Percentiles rank a stretch among this genome's conserved stretches.
Evolutionary conservation across 768 basidiomycete genomes (phyloP).

Genomic region (Crepidotus variabilis): DNA sequence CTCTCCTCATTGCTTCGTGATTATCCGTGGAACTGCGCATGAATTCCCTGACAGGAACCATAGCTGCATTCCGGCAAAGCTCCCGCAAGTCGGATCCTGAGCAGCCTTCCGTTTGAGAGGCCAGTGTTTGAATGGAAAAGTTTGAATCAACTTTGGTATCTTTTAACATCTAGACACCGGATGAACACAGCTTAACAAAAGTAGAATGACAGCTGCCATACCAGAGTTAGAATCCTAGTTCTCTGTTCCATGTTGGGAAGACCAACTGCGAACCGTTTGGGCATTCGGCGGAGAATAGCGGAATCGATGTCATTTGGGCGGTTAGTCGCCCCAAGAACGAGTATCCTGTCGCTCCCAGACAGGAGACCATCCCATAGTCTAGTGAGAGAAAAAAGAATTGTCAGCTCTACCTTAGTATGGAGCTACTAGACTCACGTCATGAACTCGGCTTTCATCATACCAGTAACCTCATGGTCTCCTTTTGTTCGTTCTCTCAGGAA

Average conservation of each 20-base stretch:
- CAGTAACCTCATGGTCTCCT: conserved; percentile 95
- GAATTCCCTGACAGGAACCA: conserved; percentile 87
- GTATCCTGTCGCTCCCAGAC: conserved; percentile 74
- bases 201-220: conserved; percentile 27
- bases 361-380: conserved; percentile 95
- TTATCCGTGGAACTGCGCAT: conserved; percentile 50
- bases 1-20: conserved; percentile 42
- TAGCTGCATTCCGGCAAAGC: conserved; percentile 89
- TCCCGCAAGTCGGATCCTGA: conserved; percentile 93
- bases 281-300: conserved; percentile 93
- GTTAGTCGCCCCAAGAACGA: conserved; percentile 95
- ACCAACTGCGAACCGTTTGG: conserved; percentile 86
- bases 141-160: conserved; percentile 63
- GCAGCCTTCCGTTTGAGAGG: conserved; percentile 63
- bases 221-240: conserved; percentile 77
- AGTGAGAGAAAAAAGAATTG: conserved; percentile 2
- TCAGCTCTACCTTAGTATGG: not conserved
- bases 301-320: conserved; percentile 88
- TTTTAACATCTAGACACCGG: conserved; percentile 73
- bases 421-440: conserved; percentile 64
- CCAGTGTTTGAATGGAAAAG: conserved; percentile 63
- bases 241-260: conserved; percentile 80
- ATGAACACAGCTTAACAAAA: not conserved
- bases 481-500: conserved; percentile 85
- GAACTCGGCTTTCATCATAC: conserved; percentile 97